phyloP scores from a whole-genome alignment of 768 basidiomycete genomes.

The Collybia sp. region DNA sequence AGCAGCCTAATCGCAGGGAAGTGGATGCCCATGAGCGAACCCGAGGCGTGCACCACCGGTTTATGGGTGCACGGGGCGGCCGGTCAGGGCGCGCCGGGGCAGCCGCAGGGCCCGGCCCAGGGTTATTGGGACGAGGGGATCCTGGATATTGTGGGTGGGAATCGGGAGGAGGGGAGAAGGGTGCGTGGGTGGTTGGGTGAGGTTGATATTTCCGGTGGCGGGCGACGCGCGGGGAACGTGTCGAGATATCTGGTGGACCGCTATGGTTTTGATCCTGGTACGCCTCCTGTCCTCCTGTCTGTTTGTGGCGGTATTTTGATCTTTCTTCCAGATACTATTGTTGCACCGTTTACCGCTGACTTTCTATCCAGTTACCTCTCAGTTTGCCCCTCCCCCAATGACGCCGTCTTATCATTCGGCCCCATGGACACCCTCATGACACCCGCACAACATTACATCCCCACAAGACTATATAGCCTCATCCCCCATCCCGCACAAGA shows the following conservation, averaged over 20 bases:
- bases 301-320: neutral
- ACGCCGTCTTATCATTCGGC: constrained; percentile 76
- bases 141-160: constrained; percentile 74
- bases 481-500: constrained; percentile 84
- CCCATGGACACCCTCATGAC: constrained; percentile 77
- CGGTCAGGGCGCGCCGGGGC: constrained; percentile 7
- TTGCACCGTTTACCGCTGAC: constrained; percentile 76
- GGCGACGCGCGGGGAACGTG: constrained; percentile 58
- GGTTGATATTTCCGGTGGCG: constrained; percentile 65
- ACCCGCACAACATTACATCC: constrained; percentile 69
- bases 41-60: constrained; percentile 75
- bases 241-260: constrained; percentile 75
- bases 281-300: constrained; percentile 9
- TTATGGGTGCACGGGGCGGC: constrained; percentile 65
- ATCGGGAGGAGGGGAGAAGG: constrained; percentile 64
- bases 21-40: constrained; percentile 68
- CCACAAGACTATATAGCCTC: constrained; percentile 70
- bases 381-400: constrained; percentile 63
- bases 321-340: constrained; percentile 50
- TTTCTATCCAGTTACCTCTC: constrained; percentile 76
- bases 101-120: constrained; percentile 18
- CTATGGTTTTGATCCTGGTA: constrained; percentile 77
- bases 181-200: constrained; percentile 83
- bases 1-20: constrained; percentile 68
- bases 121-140: constrained; percentile 78